Conservation (phyloP, 2,329 filamentous ascomycete species). For the Fusarium brachygibbosum region DNA sequence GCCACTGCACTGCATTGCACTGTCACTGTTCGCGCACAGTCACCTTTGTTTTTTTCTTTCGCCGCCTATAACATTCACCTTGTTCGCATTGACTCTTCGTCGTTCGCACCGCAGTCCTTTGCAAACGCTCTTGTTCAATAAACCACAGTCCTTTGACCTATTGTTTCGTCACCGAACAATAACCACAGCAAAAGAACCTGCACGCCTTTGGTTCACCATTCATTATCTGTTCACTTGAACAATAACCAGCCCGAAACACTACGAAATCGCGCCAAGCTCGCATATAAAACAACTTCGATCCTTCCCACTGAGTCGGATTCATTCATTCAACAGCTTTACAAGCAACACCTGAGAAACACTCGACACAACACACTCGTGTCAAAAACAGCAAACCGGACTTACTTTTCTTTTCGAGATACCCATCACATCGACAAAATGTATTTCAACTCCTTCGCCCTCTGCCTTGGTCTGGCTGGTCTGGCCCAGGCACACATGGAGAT, state of each 20-base stretch:
- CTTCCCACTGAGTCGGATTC: conserved; percentile 23
- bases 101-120: conserved; percentile 39
- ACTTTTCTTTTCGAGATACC: conserved; percentile 30
- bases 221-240: conserved; percentile 41
- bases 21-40: conserved; percentile 30
- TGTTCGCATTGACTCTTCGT: conserved; percentile 22
- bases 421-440: conserved; percentile 55
- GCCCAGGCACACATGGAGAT: conserved; percentile 70
- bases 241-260: conserved; percentile 23
- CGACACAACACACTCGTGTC: conserved; percentile 13
- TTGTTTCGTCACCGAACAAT: conserved; percentile 31
- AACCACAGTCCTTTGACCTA: conserved; percentile 41
- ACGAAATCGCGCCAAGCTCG: conserved; percentile 25
- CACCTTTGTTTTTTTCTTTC: conserved; percentile 17
- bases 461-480: conserved; percentile 59
- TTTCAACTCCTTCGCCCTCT: conserved; percentile 54
- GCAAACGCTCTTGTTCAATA: conserved; percentile 26
- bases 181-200: conserved; percentile 31
- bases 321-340: conserved; percentile 26
- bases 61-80: conserved; percentile 22
- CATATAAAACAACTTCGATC: conserved; percentile 33
- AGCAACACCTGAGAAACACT: conserved; percentile 23
- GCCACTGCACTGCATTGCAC: conserved; percentile 27
- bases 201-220: conserved; percentile 27
- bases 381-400: conserved; percentile 3